Conservation (phyloP, 2,329 filamentous ascomycete species). For the Aureobasidium namibiae region DNA sequence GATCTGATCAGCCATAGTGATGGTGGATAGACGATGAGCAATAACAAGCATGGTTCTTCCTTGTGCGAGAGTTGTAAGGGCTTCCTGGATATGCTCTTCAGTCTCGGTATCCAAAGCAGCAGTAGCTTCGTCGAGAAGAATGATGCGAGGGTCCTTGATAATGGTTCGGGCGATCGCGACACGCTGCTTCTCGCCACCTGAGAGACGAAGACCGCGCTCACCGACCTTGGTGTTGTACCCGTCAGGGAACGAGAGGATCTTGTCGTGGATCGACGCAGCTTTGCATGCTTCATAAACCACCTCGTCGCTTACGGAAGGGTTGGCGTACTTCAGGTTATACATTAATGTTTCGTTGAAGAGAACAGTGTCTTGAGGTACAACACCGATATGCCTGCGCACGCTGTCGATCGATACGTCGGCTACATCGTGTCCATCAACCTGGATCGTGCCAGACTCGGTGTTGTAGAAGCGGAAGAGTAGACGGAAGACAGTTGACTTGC, state of each 20-base stretch:
- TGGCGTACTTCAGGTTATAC: conserved; percentile 91
- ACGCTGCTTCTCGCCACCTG: conserved; percentile 86
- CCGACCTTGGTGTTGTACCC: conserved; percentile 85
- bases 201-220: conserved; percentile 77
- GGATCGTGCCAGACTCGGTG: conserved; percentile 66
- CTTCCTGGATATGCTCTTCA: conserved; percentile 85
- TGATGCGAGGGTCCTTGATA: conserved; percentile 83
- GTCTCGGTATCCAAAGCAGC: conserved; percentile 87
- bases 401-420: conserved; percentile 86
- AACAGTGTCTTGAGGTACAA: conserved; percentile 93
- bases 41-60: conserved; percentile 93
- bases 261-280: conserved; percentile 86
- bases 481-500: conserved; percentile 94
- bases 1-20: conserved; percentile 48
- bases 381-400: conserved; percentile 82
- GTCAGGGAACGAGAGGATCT: conserved; percentile 81
- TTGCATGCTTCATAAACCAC: conserved; percentile 74
- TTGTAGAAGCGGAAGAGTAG: conserved; percentile 97
- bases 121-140: conserved; percentile 88
- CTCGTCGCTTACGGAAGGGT: conserved; percentile 69
- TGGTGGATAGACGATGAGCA: conserved; percentile 59
- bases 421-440: conserved; percentile 77
- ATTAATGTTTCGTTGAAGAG: conserved; percentile 91
- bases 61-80: conserved; percentile 69
- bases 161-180: conserved; percentile 91